A percentile compares a stretch with the other conserved stretches of the same genome.
Conservation (phyloP, 371 early-diverging fungal species). For the Dichotomocladium elegans region DNA sequence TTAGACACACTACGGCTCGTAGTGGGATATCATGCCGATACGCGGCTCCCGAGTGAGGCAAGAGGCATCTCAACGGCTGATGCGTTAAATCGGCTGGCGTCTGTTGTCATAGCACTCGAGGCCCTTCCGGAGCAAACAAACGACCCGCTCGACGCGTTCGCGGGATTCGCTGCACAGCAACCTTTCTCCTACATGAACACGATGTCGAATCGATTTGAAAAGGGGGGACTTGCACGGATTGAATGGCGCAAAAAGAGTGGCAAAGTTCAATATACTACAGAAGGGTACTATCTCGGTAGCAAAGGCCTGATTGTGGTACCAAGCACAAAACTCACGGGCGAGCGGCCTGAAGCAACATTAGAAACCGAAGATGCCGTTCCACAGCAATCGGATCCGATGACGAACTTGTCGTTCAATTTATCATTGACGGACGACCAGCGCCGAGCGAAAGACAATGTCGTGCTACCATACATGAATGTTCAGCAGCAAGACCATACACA, state of each 20-base stretch:
- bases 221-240: conserved; percentile 31
- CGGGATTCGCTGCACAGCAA: conserved; percentile 38
- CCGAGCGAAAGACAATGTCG: conserved; percentile 67
- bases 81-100: conserved; percentile 30
- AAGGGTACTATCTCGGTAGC: conserved; percentile 14
- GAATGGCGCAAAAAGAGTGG: conserved; percentile 49
- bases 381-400: conserved; percentile 25
- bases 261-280: conserved; percentile 34
- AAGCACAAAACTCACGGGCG: conserved; percentile 13
- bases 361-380: conserved; percentile 1
- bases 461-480: conserved; percentile 77
- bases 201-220: conserved; percentile 22
- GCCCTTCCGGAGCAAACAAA: conserved; percentile 23
- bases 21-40: conserved; percentile 29
- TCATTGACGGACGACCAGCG: conserved; percentile 82
- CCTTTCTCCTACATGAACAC: conserved; percentile 37
- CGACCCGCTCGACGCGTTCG: conserved; percentile 30
- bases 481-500: conserved; percentile 35
- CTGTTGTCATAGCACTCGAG: conserved; percentile 27
- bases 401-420: conserved; percentile 82
- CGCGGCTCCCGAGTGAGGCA: conserved; percentile 8
- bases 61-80: conserved; percentile 11
- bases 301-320: conserved; percentile 18
- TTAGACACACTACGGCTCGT: conserved; percentile 29
- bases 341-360: conserved; percentile 8